A percentile compares a stretch with the other conserved stretches of the same genome.
phyloP scores from a whole-genome alignment of 169 alveolate genomes.

The Cryptosporidium felis region DNA sequence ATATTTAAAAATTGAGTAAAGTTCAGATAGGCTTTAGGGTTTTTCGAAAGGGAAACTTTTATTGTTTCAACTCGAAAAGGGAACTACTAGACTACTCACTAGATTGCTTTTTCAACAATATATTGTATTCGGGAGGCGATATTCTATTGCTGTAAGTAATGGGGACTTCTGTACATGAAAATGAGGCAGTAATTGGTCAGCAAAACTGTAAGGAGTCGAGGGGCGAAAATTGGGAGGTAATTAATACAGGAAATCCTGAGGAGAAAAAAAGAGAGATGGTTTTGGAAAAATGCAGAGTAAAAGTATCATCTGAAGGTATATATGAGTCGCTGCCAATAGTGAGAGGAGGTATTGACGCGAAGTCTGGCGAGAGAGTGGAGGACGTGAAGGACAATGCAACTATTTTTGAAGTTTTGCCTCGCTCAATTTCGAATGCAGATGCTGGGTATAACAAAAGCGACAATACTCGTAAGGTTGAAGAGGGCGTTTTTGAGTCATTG shows the following conservation, averaged over 20 bases:
- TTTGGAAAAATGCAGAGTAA: conserved; percentile 46
- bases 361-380: conserved; percentile 5
- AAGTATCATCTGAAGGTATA: conserved; percentile 46
- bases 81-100: too few relatives aligned
- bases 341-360: conserved; percentile 36
- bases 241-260: background rate
- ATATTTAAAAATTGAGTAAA: too few relatives aligned
- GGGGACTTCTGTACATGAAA: too few relatives aligned
- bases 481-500: conserved; percentile 23
- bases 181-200: too few relatives aligned
- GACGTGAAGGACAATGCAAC: background rate
- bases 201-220: too few relatives aligned
- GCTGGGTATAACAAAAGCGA: conserved; percentile 21
- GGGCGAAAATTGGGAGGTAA: background rate
- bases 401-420: conserved; percentile 53
- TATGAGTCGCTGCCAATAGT: conserved; percentile 33
- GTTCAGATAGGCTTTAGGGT: too few relatives aligned
- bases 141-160: too few relatives aligned
- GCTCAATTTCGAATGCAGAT: conserved; percentile 63
- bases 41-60: too few relatives aligned
- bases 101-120: too few relatives aligned
- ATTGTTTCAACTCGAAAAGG: too few relatives aligned
- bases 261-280: background rate
- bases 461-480: background rate
- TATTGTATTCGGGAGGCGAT: too few relatives aligned